Conservation (phyloP, 73 alveolate genomes). For the Blepharisma japonicum region DNA sequence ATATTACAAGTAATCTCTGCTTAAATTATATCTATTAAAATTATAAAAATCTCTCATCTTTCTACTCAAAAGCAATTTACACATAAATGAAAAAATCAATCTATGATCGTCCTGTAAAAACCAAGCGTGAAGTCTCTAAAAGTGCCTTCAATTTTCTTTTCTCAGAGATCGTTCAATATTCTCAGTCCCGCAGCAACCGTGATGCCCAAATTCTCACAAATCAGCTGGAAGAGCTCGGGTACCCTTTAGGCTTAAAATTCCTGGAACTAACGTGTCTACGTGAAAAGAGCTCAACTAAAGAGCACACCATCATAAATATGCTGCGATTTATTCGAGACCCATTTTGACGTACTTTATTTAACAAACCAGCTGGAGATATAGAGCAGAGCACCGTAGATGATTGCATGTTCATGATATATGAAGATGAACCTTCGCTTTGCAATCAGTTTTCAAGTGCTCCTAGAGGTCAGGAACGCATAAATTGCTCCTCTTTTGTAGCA, state of each 20-base stretch:
- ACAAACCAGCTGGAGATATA: constrained; percentile 3
- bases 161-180: constrained; percentile 29
- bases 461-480: constrained; percentile 39
- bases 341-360: constrained; percentile 1
- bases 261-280: constrained; percentile 7
- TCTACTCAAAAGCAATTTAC: too few relatives aligned
- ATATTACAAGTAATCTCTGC: too few relatives aligned
- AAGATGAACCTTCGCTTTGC: constrained; percentile 8
- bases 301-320: not conserved
- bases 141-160: constrained; percentile 27
- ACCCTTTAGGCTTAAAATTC: constrained; percentile 16
- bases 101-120: not conserved
- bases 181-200: not conserved
- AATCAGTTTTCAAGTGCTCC: not conserved
- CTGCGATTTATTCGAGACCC: constrained; percentile 8
- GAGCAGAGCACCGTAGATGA: not conserved
- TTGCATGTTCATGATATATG: constrained; percentile 4
- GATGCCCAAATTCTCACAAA: not conserved
- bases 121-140: constrained; percentile 23
- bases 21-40: too few relatives aligned
- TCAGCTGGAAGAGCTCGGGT: constrained; percentile 29
- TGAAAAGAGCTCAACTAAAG: constrained; percentile 19
- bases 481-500: constrained; percentile 51
- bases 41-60: too few relatives aligned
- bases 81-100: constrained; percentile 13